Conservation (phyloP, 2,329 filamentous ascomycete species). For the Microsporum audouinii region DNA sequence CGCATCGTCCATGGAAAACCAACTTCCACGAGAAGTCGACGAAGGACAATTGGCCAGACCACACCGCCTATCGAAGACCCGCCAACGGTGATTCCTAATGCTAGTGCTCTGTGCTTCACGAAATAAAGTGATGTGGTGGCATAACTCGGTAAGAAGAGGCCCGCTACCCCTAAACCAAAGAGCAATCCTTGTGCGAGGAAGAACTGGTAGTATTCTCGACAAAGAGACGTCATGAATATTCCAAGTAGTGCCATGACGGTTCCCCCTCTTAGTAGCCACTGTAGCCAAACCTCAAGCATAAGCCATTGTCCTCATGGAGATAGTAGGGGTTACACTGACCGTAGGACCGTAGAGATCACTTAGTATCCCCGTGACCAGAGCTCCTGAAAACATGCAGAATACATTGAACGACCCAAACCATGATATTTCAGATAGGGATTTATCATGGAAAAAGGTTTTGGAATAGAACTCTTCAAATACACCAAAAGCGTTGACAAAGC, state of each 20-base stretch:
- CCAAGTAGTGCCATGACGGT: slow-evolving; percentile 17
- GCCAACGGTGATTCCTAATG: slow-evolving; percentile 48
- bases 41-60: slow-evolving; percentile 42
- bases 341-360: slow-evolving; percentile 25
- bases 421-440: slow-evolving; percentile 23
- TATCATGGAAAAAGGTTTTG: slow-evolving; percentile 16
- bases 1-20: slow-evolving; percentile 49
- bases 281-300: slow-evolving; percentile 11
- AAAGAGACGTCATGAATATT: slow-evolving; percentile 31
- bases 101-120: slow-evolving; percentile 40
- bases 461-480: slow-evolving; percentile 28
- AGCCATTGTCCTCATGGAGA: neutral
- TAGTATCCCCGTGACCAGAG: slow-evolving; percentile 21
- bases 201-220: slow-evolving; percentile 29
- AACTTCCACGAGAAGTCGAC: slow-evolving; percentile 35
- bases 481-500: slow-evolving; percentile 30
- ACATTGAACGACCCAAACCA: slow-evolving; percentile 26
- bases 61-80: slow-evolving; percentile 46
- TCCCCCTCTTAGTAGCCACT: slow-evolving; percentile 20
- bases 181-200: slow-evolving; percentile 30
- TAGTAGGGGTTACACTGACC: slow-evolving; percentile 14
- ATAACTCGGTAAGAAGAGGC: slow-evolving; percentile 23
- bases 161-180: slow-evolving; percentile 22
- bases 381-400: slow-evolving; percentile 25
- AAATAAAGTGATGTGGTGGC: slow-evolving; percentile 17